Evolutionary conservation across 1,284 basidiomycete genomes (phyloP), one percentile per base, ranked within the genome.

Genomic region (Ganoderma resinaceum): DNA sequence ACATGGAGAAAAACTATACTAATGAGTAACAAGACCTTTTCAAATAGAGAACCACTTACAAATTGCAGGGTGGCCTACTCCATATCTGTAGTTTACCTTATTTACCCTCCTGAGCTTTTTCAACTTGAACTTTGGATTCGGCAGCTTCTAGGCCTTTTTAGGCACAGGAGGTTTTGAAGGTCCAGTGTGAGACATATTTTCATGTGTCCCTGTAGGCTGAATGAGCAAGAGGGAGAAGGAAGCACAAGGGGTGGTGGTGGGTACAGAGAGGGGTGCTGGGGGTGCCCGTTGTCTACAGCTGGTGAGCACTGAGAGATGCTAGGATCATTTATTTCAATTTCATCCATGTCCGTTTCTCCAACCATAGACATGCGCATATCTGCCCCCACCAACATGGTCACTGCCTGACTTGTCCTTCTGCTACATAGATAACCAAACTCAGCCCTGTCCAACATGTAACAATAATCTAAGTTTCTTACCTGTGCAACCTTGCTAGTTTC

Each of bases 31-130:
- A 60, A 62, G 66, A 65, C 49, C 61, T 58, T 37, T 65, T 14
- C 67, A 26, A 55, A 6, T 5, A 18, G 2, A 35, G 38, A 16
- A 57, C 20, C 23, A 82, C 90, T 80, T 77, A 92, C 91, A 78
- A 85, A 93, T 66, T 84, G 82, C 76, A 83, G 76, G 6, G 83
- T 90, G 65, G 84, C 79, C 61, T 76, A 80, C 65, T 92, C 89
- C 26, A 93, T 77, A 0, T 79, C 78, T 12, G 88, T 86, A 7
- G 90, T 79, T 85, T 69, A 86, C 87, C 72, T 88, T 87, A 1
- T 83, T 76, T 26, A 82, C 63, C 74, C 83, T 88, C 76, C 84
- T 86, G 35, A 80, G 66, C 73, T 84, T 87, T 49, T 76, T 77
- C 4, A 75, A 75, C 37, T 75, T 72, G 11, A 78, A 43, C 29